A percentile compares a stretch with the other conserved stretches of the same genome.
Conservation (phyloP, 2,329 filamentous ascomycete species). For the Aspergillus tubingensis region DNA sequence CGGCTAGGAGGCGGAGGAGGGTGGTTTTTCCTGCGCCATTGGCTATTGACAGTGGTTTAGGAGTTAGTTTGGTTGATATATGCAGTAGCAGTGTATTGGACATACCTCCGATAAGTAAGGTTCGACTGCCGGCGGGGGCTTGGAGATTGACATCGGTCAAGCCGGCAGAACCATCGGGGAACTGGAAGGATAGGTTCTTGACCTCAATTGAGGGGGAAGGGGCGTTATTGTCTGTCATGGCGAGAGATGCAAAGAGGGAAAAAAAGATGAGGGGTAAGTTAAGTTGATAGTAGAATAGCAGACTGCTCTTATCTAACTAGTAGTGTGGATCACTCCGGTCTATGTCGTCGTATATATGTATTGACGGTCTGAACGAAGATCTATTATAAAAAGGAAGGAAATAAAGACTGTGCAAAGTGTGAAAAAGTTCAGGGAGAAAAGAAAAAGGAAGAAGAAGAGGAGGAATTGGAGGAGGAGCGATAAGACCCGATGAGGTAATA, state of each 20-base stretch:
- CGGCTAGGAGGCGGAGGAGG: slow-evolving; percentile 87
- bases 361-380: too few relatives aligned
- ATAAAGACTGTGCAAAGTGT: background rate
- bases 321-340: background rate
- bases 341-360: too few relatives aligned
- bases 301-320: background rate
- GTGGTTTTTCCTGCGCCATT: slow-evolving; percentile 98
- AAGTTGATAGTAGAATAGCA: background rate
- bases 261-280: background rate
- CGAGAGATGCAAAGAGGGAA: background rate
- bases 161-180: slow-evolving; percentile 81
- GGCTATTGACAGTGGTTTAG: slow-evolving; percentile 50
- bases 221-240: slow-evolving; percentile 24
- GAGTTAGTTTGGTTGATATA: background rate
- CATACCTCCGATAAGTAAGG: slow-evolving; percentile 81
- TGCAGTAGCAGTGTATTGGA: background rate
- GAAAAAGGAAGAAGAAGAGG: background rate
- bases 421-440: background rate
- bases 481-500: slow-evolving; percentile 1
- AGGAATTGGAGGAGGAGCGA: background rate
- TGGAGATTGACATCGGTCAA: slow-evolving; percentile 71
- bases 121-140: slow-evolving; percentile 80
- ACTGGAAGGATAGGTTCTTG: slow-evolving; percentile 78
- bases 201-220: slow-evolving; percentile 65
- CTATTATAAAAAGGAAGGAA: too few relatives aligned